Conservation (phyloP, 2,329 filamentous ascomycete genomes). For the Ophiostoma himal-ulmi region DNA sequence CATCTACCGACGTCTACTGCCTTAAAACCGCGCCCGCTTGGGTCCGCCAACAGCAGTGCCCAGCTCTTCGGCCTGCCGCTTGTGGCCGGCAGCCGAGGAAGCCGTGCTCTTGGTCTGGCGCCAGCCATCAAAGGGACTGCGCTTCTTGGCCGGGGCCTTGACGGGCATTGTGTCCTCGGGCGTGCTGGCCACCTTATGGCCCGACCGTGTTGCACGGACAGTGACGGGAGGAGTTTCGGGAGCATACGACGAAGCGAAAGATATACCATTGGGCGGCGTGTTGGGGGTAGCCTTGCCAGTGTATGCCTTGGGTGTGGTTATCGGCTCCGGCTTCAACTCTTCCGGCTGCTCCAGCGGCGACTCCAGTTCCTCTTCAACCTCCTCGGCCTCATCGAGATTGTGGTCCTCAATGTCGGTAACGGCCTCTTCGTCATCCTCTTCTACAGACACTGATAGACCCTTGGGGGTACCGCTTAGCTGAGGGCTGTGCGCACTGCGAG, state of each 20-base stretch:
- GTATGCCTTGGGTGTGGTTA: neutral
- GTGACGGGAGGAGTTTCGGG: conserved; percentile 60
- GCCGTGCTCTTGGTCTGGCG: conserved; percentile 54
- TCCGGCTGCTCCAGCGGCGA: conserved; percentile 36
- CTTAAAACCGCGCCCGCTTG: conserved; percentile 36
- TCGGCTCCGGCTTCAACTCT: conserved; percentile 37
- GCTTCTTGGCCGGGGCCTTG: conserved; percentile 32
- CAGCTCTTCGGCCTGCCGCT: conserved; percentile 39
- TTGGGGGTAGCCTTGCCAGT: conserved; percentile 34
- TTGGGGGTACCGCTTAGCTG: conserved; percentile 34
- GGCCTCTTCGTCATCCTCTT: conserved; percentile 53
- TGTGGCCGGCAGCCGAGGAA: conserved; percentile 35
- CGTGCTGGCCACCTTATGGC: conserved; percentile 35
- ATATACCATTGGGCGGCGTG: conserved; percentile 50
- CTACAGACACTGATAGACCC: conserved; percentile 30
- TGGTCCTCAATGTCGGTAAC: conserved; percentile 54
- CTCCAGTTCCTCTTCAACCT: conserved; percentile 42
- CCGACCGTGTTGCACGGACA: conserved; percentile 52
- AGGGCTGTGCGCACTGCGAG: conserved; percentile 39
- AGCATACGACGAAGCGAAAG: conserved; percentile 47
- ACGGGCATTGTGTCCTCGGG: conserved; percentile 36
- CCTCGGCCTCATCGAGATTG: conserved; percentile 28
- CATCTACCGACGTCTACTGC: too few species aligned
- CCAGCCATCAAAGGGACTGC: conserved; percentile 63
- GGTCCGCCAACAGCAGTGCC: conserved; percentile 30